Evolutionary conservation across 2,329 filamentous ascomycete genomes (phyloP).

Genomic region (Elsinoe arachidis): DNA sequence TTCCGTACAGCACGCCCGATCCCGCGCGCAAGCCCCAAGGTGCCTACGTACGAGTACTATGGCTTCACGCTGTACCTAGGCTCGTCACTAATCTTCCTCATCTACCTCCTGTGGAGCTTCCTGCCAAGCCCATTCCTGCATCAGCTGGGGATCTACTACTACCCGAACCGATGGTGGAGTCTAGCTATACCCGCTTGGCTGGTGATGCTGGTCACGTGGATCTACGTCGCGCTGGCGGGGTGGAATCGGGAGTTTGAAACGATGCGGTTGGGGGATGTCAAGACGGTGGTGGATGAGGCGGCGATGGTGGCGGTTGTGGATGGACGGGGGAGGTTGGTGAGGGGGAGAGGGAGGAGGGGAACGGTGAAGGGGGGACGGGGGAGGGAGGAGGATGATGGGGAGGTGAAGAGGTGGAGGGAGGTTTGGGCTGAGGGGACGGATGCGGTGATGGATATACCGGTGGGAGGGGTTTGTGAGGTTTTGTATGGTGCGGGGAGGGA

Average conservation of each 20-base stretch:
- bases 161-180: constrained; percentile 96
- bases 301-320: constrained; percentile 80
- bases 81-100: constrained; percentile 68
- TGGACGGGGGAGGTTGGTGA: constrained; percentile 48
- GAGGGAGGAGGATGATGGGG: constrained; percentile 33
- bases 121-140: constrained; percentile 86
- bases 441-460: constrained; percentile 91
- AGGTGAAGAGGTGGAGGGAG: constrained; percentile 59
- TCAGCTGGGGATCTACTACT: constrained; percentile 90
- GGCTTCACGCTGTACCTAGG: constrained; percentile 95
- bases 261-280: constrained; percentile 65
- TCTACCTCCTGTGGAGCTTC: constrained; percentile 75
- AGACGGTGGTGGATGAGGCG: constrained; percentile 86
- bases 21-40: constrained; percentile 78
- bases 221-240: constrained; percentile 81
- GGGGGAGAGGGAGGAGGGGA: constrained; percentile 28
- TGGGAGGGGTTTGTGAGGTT: constrained; percentile 91
- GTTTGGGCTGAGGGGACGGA: constrained; percentile 92
- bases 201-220: constrained; percentile 81
- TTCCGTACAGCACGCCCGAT: constrained; percentile 55
- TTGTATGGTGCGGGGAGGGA: constrained; percentile 62
- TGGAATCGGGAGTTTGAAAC: constrained; percentile 91
- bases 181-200: constrained; percentile 85
- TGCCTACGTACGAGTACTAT: constrained; percentile 99
- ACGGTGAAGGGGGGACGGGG: constrained; percentile 23